phyloP scores from a whole-genome alignment of 192 early-diverging fungal species.

The Coemansia sp. region DNA sequence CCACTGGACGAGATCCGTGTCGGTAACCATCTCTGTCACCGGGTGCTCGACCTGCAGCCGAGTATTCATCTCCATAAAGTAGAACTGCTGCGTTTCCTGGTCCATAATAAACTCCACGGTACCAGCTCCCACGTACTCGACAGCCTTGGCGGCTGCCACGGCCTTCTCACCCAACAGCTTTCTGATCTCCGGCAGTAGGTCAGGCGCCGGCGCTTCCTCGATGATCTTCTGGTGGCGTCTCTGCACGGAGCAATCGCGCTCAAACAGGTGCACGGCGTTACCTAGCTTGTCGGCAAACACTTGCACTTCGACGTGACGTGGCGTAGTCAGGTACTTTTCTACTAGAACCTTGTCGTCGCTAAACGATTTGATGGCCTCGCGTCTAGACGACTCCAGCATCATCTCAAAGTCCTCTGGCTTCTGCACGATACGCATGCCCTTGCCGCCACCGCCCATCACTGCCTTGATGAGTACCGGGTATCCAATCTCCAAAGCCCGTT shows the following conservation, averaged over 20 bases:
- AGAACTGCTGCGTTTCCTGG: constrained; percentile 64
- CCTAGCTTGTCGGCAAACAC: constrained; percentile 69
- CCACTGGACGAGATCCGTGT: constrained; percentile 88
- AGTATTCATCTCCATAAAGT: constrained; percentile 82
- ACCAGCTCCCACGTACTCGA: constrained; percentile 72
- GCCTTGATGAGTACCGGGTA: constrained; percentile 85
- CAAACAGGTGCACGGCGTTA: constrained; percentile 78
- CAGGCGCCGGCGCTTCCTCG: constrained; percentile 77
- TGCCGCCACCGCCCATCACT: constrained; percentile 77
- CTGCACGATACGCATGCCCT: constrained; percentile 78
- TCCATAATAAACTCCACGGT: constrained; percentile 79
- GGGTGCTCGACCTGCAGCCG: constrained; percentile 80
- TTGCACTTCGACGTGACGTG: constrained; percentile 77
- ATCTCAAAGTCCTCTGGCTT: constrained; percentile 65
- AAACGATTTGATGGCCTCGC: constrained; percentile 80
- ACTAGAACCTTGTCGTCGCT: constrained; percentile 87
- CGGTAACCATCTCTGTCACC: constrained; percentile 78
- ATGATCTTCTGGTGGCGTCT: constrained; percentile 81
- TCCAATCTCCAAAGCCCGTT: constrained; percentile 66
- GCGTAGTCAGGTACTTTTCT: constrained; percentile 88
- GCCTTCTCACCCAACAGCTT: constrained; percentile 77
- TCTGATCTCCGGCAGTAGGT: constrained; percentile 63
- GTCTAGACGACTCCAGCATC: constrained; percentile 73
- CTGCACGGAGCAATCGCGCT: constrained; percentile 86
- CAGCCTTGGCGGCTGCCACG: constrained; percentile 65